Percentiles rank a stretch among this genome's conserved stretches.
phyloP scores from a whole-genome alignment of 2,329 filamentous ascomycete genomes.

The Mariannaea elegans region DNA sequence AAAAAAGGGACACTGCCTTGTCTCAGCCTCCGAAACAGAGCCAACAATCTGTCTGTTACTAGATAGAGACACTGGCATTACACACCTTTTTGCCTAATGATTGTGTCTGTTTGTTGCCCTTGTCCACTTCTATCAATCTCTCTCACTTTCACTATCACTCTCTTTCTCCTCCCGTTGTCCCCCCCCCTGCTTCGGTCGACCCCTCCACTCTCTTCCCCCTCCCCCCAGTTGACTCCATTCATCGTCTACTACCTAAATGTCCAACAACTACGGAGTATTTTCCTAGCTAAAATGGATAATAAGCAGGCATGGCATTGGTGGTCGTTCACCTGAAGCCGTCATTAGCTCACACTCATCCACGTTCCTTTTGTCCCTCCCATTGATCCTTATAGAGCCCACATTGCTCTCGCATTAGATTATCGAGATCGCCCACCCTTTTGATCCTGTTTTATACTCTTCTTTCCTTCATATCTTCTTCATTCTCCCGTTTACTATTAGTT shows the following conservation, averaged over 20 bases:
- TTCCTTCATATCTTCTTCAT: not conserved
- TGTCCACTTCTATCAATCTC: constrained; percentile 16
- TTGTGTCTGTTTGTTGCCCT: constrained; percentile 15
- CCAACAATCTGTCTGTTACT: constrained; percentile 28
- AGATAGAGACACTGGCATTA: not conserved
- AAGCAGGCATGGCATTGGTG: constrained; percentile 23
- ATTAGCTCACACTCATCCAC: not conserved
- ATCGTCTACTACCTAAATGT: not conserved
- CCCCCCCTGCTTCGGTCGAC: not conserved
- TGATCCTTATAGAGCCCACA: constrained; percentile 36
- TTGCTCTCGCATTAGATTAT: constrained; percentile 36
- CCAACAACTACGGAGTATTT: not conserved
- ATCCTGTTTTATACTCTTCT: constrained; percentile 10
- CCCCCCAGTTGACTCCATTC: not conserved
- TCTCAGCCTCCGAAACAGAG: constrained; percentile 47
- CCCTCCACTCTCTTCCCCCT: constrained; percentile 12
- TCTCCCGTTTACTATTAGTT: not conserved
- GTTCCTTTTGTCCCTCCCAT: constrained; percentile 8
- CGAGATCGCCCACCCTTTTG: constrained; percentile 32
- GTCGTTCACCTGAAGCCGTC: not conserved
- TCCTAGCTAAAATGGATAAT: not conserved
- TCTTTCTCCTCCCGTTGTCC: constrained; percentile 2
- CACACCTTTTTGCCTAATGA: not conserved
- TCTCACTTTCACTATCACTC: constrained; percentile 8
- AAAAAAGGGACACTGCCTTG: constrained; percentile 23